phyloP scores from a whole-genome alignment of 2,329 filamentous ascomycete species.

The Emmonsia crescens region DNA sequence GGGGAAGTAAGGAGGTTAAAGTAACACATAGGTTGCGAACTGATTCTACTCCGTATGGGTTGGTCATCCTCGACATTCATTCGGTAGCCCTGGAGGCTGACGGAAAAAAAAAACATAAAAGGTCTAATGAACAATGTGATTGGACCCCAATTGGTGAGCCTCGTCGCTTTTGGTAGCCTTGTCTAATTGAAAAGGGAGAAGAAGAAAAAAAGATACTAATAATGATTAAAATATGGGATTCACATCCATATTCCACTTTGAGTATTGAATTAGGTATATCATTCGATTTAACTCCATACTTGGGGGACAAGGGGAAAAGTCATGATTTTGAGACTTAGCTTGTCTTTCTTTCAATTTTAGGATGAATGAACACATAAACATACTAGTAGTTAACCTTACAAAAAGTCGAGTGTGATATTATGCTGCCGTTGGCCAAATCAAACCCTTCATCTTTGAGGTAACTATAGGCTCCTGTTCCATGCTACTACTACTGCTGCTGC shows the following conservation, averaged over 20 bases:
- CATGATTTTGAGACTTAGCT: background rate
- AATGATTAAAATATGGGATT: background rate
- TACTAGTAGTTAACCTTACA: too few relatives aligned
- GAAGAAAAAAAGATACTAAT: background rate
- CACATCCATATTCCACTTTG: background rate
- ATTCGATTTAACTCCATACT: background rate
- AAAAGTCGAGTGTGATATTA: background rate
- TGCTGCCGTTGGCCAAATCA: background rate
- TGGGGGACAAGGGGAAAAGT: background rate
- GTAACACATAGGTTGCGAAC: too few relatives aligned
- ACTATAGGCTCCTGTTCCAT: background rate
- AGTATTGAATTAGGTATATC: background rate
- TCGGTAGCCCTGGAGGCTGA: too few relatives aligned
- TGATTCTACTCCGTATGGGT: too few relatives aligned
- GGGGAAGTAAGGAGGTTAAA: background rate
- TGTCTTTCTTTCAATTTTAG: background rate
- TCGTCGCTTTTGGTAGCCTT: background rate
- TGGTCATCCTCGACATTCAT: too few relatives aligned
- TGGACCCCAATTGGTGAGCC: background rate
- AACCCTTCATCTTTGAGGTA: background rate
- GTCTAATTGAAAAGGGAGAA: background rate
- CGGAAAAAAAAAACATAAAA: background rate
- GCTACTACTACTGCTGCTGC: background rate
- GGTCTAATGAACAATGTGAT: background rate
- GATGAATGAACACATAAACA: background rate